phyloP scores from a whole-genome alignment of 1,284 basidiomycete species.

The Pseudozyma flocculosa region DNA sequence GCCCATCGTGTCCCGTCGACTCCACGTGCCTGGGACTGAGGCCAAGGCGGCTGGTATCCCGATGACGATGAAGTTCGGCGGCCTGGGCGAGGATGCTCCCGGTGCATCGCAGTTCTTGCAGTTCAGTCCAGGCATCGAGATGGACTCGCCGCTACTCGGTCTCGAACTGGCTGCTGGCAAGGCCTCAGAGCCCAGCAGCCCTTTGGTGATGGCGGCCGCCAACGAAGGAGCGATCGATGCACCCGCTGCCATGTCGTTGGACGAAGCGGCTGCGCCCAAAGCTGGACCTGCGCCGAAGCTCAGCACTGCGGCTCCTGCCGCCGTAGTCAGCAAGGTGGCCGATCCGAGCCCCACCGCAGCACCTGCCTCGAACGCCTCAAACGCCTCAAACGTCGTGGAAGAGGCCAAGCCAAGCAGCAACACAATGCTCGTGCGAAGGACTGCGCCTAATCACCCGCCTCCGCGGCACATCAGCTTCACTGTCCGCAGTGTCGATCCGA shows the following conservation, averaged over 20 bases:
- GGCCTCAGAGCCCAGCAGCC: constrained; percentile 17
- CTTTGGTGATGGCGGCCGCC: constrained; percentile 26
- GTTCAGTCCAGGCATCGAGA: constrained; percentile 36
- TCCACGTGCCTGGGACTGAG: background rate
- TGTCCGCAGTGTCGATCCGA: background rate
- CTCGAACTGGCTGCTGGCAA: constrained; percentile 18
- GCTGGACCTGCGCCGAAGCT: too few relatives aligned
- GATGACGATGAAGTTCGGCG: constrained; percentile 12
- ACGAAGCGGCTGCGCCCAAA: background rate
- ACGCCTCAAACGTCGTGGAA: too few relatives aligned
- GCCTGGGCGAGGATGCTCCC: constrained; percentile 7
- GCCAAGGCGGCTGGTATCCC: background rate
- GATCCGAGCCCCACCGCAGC: too few relatives aligned
- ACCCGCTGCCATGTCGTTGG: background rate
- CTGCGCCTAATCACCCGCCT: background rate
- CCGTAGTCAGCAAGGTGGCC: too few relatives aligned
- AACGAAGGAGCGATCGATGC: background rate
- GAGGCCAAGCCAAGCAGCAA: background rate
- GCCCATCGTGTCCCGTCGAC: constrained; percentile 25
- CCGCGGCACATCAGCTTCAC: constrained; percentile 1
- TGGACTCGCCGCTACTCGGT: constrained; percentile 31
- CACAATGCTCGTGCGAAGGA: background rate
- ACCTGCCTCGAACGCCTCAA: too few relatives aligned
- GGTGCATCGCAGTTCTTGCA: constrained; percentile 24
- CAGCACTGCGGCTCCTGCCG: too few relatives aligned